Conservation (phyloP, 192 early-diverging fungal genomes). For the Irineochytrium annulatum region DNA sequence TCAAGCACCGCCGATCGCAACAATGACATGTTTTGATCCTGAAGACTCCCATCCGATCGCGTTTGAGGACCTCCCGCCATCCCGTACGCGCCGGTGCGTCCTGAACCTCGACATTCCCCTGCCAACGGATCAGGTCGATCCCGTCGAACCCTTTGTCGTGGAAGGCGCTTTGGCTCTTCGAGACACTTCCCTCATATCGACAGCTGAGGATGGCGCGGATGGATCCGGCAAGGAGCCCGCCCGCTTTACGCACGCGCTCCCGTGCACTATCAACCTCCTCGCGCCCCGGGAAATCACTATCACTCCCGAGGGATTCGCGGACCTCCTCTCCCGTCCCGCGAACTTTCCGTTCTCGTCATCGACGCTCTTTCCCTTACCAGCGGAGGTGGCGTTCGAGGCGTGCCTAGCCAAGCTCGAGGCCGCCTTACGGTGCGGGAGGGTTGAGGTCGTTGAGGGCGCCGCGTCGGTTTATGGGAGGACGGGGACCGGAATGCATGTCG, state of each 20-base stretch:
- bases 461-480: constrained; percentile 27
- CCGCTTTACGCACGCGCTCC: neutral
- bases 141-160: too few species aligned
- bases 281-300: constrained; percentile 1
- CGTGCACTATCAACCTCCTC: constrained; percentile 4
- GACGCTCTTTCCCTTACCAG: constrained; percentile 19
- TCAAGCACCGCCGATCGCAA: too few species aligned
- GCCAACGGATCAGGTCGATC: too few species aligned
- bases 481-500: constrained; percentile 19
- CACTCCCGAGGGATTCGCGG: constrained; percentile 14
- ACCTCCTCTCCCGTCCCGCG: constrained; percentile 4
- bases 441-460: constrained; percentile 18
- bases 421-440: constrained; percentile 10
- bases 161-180: too few species aligned
- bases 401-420: neutral
- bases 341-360: constrained; percentile 22
- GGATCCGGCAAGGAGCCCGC: neutral
- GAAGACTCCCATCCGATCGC: too few species aligned
- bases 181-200: neutral
- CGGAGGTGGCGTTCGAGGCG: neutral
- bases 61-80: too few species aligned
- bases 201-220: neutral
- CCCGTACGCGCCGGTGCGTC: too few species aligned
- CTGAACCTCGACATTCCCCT: too few species aligned
- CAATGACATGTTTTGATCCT: too few species aligned